A percentile compares a stretch with the other conserved stretches of the same genome.
Evolutionary conservation across 768 basidiomycete species (phyloP).

Genomic region (Paxillus involutus): DNA sequence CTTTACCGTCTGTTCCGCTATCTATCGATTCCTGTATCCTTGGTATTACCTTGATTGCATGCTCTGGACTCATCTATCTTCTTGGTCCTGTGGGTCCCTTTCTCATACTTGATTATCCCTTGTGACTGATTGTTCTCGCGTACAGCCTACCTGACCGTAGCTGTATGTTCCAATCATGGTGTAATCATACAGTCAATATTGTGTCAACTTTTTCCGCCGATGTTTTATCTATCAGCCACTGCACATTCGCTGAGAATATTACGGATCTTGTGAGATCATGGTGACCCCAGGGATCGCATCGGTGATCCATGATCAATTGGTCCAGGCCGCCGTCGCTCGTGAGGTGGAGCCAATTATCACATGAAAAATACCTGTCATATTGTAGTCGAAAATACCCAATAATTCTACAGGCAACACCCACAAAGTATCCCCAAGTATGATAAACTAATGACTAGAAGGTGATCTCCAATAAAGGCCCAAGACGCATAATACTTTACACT

Average conservation of each 20-base stretch:
- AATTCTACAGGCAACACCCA: background rate
- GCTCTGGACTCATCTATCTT: background rate
- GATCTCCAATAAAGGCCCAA: constrained; percentile 10
- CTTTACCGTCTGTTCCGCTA: constrained; percentile 10
- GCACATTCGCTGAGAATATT: constrained; percentile 15
- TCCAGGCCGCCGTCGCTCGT: background rate
- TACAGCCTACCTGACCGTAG: constrained; percentile 23
- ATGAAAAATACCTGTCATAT: constrained; percentile 1
- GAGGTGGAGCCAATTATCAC: background rate
- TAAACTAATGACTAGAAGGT: background rate
- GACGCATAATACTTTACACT: constrained; percentile 32
- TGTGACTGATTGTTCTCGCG: constrained; percentile 13
- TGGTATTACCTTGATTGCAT: constrained; percentile 19
- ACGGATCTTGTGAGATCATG: constrained; percentile 2
- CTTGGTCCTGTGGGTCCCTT: constrained; percentile 17
- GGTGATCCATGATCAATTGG: background rate
- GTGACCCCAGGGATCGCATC: constrained; percentile 10
- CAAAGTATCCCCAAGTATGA: background rate
- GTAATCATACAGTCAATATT: constrained; percentile 17
- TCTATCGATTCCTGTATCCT: constrained; percentile 20
- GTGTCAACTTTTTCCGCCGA: constrained; percentile 21
- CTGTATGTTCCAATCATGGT: constrained; percentile 15
- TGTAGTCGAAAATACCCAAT: background rate
- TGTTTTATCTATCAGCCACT: background rate
- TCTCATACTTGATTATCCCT: constrained; percentile 20